phyloP scores from a whole-genome alignment of 495 filamentous ascomycete genomes.

The Schizothecium vesticola region DNA sequence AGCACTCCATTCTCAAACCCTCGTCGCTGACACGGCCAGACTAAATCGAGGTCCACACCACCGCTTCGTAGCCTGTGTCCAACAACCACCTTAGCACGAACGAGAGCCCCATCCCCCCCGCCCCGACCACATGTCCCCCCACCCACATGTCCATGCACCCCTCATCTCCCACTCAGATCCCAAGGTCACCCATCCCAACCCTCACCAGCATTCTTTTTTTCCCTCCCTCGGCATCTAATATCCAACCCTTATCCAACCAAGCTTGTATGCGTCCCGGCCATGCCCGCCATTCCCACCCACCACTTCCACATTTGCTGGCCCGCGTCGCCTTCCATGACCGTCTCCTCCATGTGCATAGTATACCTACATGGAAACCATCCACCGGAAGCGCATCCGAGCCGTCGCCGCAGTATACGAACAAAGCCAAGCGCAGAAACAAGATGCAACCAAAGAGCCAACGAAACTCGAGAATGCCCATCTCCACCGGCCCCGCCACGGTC shows the following conservation, averaged over 20 bases:
- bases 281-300: background rate
- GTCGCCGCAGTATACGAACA: background rate
- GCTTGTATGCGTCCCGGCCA: background rate
- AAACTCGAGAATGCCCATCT: background rate
- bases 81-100: background rate
- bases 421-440: background rate
- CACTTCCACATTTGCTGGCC: no score
- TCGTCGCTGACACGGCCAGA: background rate
- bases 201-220: background rate
- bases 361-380: background rate
- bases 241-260: background rate
- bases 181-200: background rate
- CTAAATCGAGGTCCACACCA: background rate
- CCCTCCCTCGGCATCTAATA: background rate
- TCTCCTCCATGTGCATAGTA: background rate
- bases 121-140: background rate
- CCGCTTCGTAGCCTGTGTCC: background rate
- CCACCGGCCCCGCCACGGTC: background rate
- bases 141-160: background rate
- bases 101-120: background rate
- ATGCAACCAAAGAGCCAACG: background rate
- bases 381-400: background rate
- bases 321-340: background rate
- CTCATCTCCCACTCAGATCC: background rate
- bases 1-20: background rate